These are phyloP conservation scores for Penicillium silybi DNA, from an alignment of 495 filamentous ascomycete genomes.

Conservation along the genomic window DNA sequence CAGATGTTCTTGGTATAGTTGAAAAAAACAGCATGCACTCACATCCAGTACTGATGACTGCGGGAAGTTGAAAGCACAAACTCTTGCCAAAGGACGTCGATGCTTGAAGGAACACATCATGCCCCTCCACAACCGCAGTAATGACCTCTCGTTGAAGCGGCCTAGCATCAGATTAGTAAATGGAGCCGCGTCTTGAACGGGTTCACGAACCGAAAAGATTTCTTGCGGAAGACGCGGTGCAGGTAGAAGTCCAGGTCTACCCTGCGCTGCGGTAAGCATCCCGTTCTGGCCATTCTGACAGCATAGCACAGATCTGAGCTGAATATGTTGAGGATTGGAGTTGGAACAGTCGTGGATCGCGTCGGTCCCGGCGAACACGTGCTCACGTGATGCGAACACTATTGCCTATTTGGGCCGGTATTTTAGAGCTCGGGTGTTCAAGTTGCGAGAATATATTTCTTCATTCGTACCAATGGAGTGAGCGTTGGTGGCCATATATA, in stretches of 20 bases:
- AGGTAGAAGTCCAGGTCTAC: slow-evolving; percentile 83
- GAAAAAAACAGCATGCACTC: slow-evolving; percentile 25
- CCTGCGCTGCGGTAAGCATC: slow-evolving; percentile 21
- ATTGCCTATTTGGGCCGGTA: neutral
- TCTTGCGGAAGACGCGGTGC: slow-evolving; percentile 75
- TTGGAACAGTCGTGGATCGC: neutral
- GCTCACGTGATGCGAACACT: neutral
- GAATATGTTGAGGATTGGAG: neutral
- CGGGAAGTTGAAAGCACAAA: slow-evolving; percentile 89
- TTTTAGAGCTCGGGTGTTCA: too few relatives aligned
- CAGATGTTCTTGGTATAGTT: neutral
- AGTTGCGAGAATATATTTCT: too few relatives aligned
- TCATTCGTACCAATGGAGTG: too few relatives aligned
- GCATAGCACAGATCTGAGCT: slow-evolving; percentile 16
- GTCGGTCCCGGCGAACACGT: neutral
- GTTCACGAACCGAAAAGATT: slow-evolving; percentile 57
- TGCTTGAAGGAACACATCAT: slow-evolving; percentile 93
- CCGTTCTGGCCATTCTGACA: slow-evolving; percentile 24
- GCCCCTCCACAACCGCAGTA: slow-evolving; percentile 66
- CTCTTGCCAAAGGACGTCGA: slow-evolving; percentile 97
- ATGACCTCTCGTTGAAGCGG: slow-evolving; percentile 89
- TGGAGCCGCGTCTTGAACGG: neutral
- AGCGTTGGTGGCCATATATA: too few relatives aligned
- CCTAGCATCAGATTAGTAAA: slow-evolving; percentile 41
- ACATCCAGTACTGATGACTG: slow-evolving; percentile 83